A percentile compares a stretch with the other conserved stretches of the same genome.
Evolutionary conservation across 352 stramenopile genomes (phyloP).

Genomic region (Phytophthora brassicae): DNA sequence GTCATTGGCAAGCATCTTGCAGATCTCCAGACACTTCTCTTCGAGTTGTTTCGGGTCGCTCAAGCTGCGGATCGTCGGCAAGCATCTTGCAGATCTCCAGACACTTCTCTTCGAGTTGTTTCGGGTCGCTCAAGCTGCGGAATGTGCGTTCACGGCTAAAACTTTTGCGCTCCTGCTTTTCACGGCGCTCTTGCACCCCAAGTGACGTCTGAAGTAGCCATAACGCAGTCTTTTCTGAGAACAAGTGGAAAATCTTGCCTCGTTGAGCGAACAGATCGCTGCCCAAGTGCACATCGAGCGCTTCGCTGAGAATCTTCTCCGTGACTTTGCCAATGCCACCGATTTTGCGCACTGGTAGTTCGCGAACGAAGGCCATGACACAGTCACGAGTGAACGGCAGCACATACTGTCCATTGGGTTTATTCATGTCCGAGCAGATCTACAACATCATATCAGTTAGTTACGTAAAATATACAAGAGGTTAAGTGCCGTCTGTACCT

Average conservation of each 20-base stretch:
- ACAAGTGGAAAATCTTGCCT: conserved; percentile 63
- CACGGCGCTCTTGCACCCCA: conserved; percentile 51
- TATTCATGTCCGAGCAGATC: conserved; percentile 96
- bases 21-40: conserved; percentile 69
- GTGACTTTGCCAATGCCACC: conserved; percentile 95
- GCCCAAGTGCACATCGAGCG: conserved; percentile 85
- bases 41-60: conserved; percentile 48
- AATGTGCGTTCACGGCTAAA: conserved; percentile 83
- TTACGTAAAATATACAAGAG: neutral
- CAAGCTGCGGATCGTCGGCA: conserved; percentile 47
- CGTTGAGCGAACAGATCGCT: conserved; percentile 70
- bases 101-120: conserved; percentile 61
- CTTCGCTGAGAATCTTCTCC: conserved; percentile 89
- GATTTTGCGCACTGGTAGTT: conserved; percentile 91
- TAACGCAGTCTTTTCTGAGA: conserved; percentile 60
- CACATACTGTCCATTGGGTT: conserved; percentile 95
- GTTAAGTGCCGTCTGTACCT: conserved; percentile 45
- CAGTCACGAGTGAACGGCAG: conserved; percentile 73
- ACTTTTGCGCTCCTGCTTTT: conserved; percentile 71
- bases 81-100: conserved; percentile 62
- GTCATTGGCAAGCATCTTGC: conserved; percentile 54
- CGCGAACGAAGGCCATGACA: conserved; percentile 89
- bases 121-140: conserved; percentile 37
- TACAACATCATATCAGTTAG: conserved; percentile 21
- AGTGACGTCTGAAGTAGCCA: conserved; percentile 79